Evolutionary conservation across 2,329 filamentous ascomycete genomes (phyloP).

Genomic region (Epichloe bromicola): DNA sequence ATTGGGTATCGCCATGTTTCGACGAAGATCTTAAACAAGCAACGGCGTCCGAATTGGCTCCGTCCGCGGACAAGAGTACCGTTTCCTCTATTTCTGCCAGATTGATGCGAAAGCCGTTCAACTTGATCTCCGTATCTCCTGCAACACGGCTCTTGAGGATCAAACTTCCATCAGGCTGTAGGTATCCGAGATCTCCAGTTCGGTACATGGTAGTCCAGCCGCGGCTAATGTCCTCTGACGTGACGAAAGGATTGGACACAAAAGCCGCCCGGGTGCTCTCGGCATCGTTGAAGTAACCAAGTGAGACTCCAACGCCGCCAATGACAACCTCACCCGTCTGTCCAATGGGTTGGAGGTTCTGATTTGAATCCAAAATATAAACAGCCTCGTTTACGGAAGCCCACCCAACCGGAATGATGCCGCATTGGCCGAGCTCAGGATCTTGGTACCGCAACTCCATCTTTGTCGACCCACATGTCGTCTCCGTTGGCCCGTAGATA

Average conservation of each 20-base stretch:
- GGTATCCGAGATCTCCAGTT: constrained; percentile 24
- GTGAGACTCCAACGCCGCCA: constrained; percentile 16
- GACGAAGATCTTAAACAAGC: constrained; percentile 6
- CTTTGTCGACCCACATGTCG: background rate
- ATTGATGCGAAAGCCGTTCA: constrained; percentile 32
- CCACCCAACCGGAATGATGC: background rate
- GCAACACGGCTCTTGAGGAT: constrained; percentile 23
- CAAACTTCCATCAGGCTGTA: constrained; percentile 21
- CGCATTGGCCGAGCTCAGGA: background rate
- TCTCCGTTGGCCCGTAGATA: constrained; percentile 19
- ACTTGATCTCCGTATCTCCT: constrained; percentile 32
- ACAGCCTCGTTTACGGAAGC: constrained; percentile 16
- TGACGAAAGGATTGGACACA: background rate
- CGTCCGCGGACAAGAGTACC: constrained; percentile 11
- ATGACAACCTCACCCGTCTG: constrained; percentile 18
- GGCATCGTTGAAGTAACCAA: constrained; percentile 24
- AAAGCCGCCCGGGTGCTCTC: constrained; percentile 6
- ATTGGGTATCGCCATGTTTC: background rate
- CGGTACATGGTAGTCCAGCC: constrained; percentile 3
- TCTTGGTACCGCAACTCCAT: background rate
- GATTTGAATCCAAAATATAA: constrained; percentile 26
- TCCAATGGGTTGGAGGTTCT: constrained; percentile 12
- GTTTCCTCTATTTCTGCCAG: constrained; percentile 24
- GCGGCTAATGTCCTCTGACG: constrained; percentile 6
- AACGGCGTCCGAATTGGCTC: constrained; percentile 10